phyloP scores from a whole-genome alignment of 257 asterid genomes.

The Osmanthus fragrans region DNA sequence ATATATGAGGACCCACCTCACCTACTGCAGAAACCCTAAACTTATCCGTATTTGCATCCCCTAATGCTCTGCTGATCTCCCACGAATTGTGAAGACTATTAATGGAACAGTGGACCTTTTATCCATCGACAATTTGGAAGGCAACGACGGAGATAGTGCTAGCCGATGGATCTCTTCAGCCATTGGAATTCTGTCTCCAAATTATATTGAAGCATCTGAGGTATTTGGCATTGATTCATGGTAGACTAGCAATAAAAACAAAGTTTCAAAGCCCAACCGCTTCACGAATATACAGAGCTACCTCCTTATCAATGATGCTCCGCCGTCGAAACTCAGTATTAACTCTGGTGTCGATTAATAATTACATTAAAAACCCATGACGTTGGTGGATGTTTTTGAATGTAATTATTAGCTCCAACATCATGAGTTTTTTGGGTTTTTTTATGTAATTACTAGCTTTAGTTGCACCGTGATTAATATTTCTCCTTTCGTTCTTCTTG shows the following conservation, averaged over 20 bases:
- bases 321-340: not conserved
- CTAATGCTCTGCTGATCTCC: no score
- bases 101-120: slow-evolving; percentile 36
- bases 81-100: slow-evolving; percentile 37
- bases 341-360: not conserved
- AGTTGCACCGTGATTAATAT: no score
- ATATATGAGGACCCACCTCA: no score
- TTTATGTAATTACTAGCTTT: no score
- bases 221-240: not conserved
- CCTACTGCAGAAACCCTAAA: no score
- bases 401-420: no score
- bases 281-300: slow-evolving; percentile 25
- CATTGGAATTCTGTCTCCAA: slow-evolving; percentile 21
- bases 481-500: no score
- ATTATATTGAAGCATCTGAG: slow-evolving; percentile 19
- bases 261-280: not conserved
- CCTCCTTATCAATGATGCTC: not conserved
- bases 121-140: slow-evolving; percentile 35
- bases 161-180: slow-evolving; percentile 48
- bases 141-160: slow-evolving; percentile 41
- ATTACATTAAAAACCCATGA: no score
- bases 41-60: no score
- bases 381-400: no score
- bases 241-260: slow-evolving; percentile 15
- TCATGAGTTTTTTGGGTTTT: no score